Evolutionary conservation across 2,329 filamentous ascomycete genomes (phyloP), one percentile per base, ranked within the genome.

Genomic region (Fusarium circinatum): DNA sequence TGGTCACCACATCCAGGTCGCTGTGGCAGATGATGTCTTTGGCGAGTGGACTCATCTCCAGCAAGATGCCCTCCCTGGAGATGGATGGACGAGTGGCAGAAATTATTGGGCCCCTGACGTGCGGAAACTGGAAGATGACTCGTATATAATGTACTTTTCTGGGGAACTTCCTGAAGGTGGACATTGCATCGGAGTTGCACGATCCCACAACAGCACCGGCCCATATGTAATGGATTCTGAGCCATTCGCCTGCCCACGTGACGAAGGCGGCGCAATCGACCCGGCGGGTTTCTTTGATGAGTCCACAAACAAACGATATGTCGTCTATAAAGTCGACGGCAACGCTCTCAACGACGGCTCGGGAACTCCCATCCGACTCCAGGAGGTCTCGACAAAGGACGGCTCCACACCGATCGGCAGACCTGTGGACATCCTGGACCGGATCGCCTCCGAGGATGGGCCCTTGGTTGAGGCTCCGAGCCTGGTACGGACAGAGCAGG

Each of bases 301-400:
- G 17, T 85, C 86, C 48, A 82, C 79, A 26, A 88, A 87, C 36
- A 84, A 79, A 38, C 85, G 86, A 11, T 93, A 91, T 77, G 84
- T 93, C 10, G 81, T 88, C 15, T 93, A 91, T 83, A 93, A 93
- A 79, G 83, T 92, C 32, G 91, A 93, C 79, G 90, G 90, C 42
- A 92, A 92, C 80, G 84, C 83, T 65, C 80, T 87, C 41, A 83
- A 83, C 8, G 63, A 79, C 47, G 83, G 82, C n/a, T 82, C 82
- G 17, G 64, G 82, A 20, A 91, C 89, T 44, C 89, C 89, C 1
- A 85, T 91, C 68, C 85, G 90, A 81, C 82, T 91, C 28, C 89
- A 91, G 73, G 80, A 84, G 58, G 84, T 90, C 15, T 79, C 80
- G 17, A 74, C 79, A 5, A 84, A 91, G 73, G 78, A 80, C 68